Evolutionary conservation across 176 grass and related monocot genomes (phyloP).

Genomic region (Hordeum vulgare): MorexV3_pseudomolecules_assembly NC_058520.1:546738686-546739185

Average conservation of each 20-base stretch:
- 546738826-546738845: no score
- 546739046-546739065: not conserved
- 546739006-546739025: not conserved
- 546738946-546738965: not conserved
- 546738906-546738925: not conserved
- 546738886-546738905: not conserved
- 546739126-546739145: slow-evolving; percentile 8
- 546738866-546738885: not conserved
- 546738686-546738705: not conserved
- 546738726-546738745: not conserved
- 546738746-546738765: not conserved
- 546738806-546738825: no score
- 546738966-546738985: not conserved
- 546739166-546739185: not conserved
- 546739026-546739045: not conserved
- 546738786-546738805: no score
- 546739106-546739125: not conserved
- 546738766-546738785: not conserved
- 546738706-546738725: not conserved
- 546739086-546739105: not conserved
- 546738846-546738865: no score
- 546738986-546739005: not conserved
- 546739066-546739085: not conserved
- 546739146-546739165: not conserved
- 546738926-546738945: not conserved